Evolutionary conservation across 257 asterid species (phyloP), one percentile per base, ranked within the genome.

Genomic region (Handroanthus guayacan): DNA sequence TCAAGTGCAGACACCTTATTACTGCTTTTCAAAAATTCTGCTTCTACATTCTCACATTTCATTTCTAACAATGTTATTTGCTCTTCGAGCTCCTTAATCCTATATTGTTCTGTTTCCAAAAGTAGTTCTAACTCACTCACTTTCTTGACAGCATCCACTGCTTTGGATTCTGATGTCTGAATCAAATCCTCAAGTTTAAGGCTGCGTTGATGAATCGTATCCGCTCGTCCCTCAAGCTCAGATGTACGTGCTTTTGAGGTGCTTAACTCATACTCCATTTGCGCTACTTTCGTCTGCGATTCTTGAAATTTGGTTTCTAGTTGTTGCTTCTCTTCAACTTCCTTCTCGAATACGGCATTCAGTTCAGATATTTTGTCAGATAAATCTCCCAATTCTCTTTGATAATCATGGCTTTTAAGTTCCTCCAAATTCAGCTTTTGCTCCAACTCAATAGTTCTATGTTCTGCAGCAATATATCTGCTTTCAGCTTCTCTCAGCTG

Each of bases 61-160:
- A 75, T 82, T 56, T 84, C 90, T 52, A 84, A 82, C 39, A 34
- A 62, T 71, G 71, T 76, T 57, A 84, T 70, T 72, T 82, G 90
- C 79, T 86, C 95, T 84, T 89, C 95, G 71, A 89, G 89, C 77
- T 87, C 91, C 86, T 75, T 87, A 79, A 83, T 84, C 84, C 88
- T 84, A 20, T 79, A 75, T 60, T 84, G 87, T 55, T 89, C 89
- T 8, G 88, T 82, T 75, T 84, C 89, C 52, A 89, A 90, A 80
- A 87, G 79, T 62, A 82, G 76, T 87, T 89, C 86, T 68, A 89
- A 62, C 72, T 89, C 85, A 13, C 87, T 79, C 67, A 43, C 89
- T 78, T 58, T 85, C 77, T 85, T 81, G 10, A 75, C 78, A 9
- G 89, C 75, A 18, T 84, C 89, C 66, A 76, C 86, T 61, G 81